Base-by-base conservation (phyloP, 148 eudicot genomes). In the Camellia lanceoleosa region DNA sequence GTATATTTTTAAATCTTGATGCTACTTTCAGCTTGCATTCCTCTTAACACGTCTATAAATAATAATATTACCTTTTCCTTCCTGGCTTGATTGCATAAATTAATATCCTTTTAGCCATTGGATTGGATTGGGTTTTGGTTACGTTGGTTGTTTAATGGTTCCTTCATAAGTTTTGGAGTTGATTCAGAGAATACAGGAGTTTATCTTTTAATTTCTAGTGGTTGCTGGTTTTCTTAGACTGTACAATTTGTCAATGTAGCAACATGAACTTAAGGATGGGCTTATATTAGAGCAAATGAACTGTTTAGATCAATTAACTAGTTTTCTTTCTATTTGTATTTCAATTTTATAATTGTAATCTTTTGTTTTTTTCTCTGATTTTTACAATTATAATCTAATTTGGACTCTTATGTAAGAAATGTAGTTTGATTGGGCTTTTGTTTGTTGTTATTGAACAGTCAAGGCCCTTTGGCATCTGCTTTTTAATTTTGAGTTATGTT, bases 31-130 rank as follows among this genome's bases (percentile, higher is more conserved):
- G 44, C 42, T 18, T 43, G 19, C 66, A 12, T 55, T 56, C 23
- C 30, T 65, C 38, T 10, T 73, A 71, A 60, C 70, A 73, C 46
- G 43, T 76, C 8, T 63, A 49, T 10, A 75, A 61, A 16, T 75
- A 46, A 16, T 75, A 46, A 59, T 46, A 1, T 75, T 46, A 1
- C 11, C 1, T 49, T 77, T 66, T 30, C 30, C 46, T 68, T 10
- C 52, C 59, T 15, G 59, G 4, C 13, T 42, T 65, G 51, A 51
- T 51, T 19, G 23, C 41, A 15, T 64, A 3, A 71, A 30, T 30
- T 30, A 30, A 30, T 30, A 30, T 30, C 30, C 1, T 30, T 20
- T 11, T 23, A 12, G 4, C 41, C 3, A 0, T 10, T 19, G 68
- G 68, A 19, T 64, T 64, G 20, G 10, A 64, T 64, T 7, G 38